Evolutionary conservation across 108 stramenopile species (phyloP).

Genomic region (Cyclotella distinguenda): DNA sequence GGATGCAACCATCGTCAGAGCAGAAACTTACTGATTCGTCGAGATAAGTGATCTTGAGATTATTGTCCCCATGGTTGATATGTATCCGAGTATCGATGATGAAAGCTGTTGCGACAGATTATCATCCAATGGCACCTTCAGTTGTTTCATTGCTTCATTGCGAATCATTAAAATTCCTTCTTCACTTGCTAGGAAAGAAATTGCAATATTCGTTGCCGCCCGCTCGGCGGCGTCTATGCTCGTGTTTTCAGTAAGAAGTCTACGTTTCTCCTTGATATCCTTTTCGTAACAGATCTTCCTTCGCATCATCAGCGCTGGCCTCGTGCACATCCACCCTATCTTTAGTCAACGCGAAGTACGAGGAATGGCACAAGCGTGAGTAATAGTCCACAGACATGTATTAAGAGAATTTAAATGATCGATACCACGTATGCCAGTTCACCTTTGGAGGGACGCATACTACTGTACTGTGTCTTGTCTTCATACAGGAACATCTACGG

Average conservation of each 20-base stretch:
- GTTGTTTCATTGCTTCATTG: constrained; percentile 36
- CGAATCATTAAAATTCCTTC: constrained; percentile 27
- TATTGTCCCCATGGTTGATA: too few species aligned
- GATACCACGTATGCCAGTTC: too few species aligned
- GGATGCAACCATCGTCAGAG: neutral
- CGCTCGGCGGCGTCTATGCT: constrained; percentile 22
- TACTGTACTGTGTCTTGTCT: constrained; percentile 9
- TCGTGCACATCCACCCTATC: constrained; percentile 46
- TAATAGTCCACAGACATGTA: too few species aligned
- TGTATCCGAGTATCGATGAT: too few species aligned
- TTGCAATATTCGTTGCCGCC: constrained; percentile 23
- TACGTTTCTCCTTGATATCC: constrained; percentile 39
- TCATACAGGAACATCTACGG: constrained; percentile 38
- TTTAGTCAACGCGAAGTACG: neutral
- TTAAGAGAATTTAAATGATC: too few species aligned
- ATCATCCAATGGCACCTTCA: too few species aligned
- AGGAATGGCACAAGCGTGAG: neutral
- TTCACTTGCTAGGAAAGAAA: constrained; percentile 30
- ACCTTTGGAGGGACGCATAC: constrained; percentile 32
- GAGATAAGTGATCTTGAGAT: too few species aligned
- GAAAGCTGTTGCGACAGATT: too few species aligned
- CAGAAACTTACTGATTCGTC: too few species aligned
- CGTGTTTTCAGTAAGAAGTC: constrained; percentile 18
- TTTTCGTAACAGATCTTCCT: constrained; percentile 43
- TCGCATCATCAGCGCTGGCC: constrained; percentile 40